These are phyloP conservation scores for Eutrema heterophyllum DNA, from an alignment of 345 rosid species.

Conservation along the genomic window DNA sequence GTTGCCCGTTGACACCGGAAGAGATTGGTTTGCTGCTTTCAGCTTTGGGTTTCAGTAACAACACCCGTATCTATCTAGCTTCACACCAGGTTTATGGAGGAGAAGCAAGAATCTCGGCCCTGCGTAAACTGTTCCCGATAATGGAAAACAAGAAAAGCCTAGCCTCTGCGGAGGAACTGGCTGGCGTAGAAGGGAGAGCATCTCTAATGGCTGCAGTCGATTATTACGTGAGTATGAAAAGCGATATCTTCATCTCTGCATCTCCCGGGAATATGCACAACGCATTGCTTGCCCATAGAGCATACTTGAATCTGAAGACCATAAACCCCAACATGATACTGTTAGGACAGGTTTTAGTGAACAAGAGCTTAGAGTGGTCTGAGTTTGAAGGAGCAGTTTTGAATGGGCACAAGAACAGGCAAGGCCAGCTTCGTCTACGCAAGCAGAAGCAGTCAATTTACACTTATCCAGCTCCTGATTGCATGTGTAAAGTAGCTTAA, in stretches of 20 bases:
- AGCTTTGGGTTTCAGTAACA: constrained; percentile 83
- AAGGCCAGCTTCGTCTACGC: constrained; percentile 65
- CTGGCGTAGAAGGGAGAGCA: constrained; percentile 67
- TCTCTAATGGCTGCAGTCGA: constrained; percentile 89
- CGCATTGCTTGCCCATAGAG: constrained; percentile 83
- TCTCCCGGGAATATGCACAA: constrained; percentile 99
- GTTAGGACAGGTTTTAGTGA: constrained; percentile 72
- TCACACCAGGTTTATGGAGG: constrained; percentile 97
- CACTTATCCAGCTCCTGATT: constrained; percentile 91
- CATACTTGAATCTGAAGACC: constrained; percentile 73
- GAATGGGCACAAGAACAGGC: constrained; percentile 75
- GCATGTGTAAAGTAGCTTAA: constrained; percentile 61
- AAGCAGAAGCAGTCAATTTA: constrained; percentile 83
- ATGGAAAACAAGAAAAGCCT: constrained; percentile 94
- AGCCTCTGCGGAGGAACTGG: constrained; percentile 56
- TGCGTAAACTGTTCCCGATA: constrained; percentile 67
- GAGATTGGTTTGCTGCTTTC: constrained; percentile 85
- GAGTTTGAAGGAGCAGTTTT: constrained; percentile 63
- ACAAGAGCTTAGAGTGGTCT: constrained; percentile 74
- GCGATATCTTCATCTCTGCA: constrained; percentile 91
- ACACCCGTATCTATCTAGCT: constrained; percentile 86
- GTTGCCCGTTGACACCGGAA: constrained; percentile 96
- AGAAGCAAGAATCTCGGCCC: constrained; percentile 69
- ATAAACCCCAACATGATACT: constrained; percentile 86
- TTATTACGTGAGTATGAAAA: constrained; percentile 86